These are phyloP conservation scores for Fusarium tjaetaba DNA, from an alignment of 2,329 filamentous ascomycete species.

Conservation along the genomic window DNA sequence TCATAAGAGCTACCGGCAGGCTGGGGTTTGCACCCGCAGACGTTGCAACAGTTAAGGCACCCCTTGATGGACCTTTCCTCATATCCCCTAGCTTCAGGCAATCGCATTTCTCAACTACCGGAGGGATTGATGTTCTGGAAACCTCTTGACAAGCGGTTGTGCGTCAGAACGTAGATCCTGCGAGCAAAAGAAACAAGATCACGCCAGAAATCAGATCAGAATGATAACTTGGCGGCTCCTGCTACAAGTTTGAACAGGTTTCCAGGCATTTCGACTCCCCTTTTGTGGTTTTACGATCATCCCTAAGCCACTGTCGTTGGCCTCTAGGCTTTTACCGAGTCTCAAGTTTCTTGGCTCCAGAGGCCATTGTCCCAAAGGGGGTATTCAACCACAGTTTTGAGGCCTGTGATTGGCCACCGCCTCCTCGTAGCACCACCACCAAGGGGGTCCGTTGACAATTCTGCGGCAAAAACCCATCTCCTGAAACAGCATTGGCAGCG, in stretches of 20 bases:
- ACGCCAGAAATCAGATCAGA: slow-evolving; percentile 32
- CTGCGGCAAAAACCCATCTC: slow-evolving; percentile 40
- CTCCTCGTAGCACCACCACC: slow-evolving; percentile 18
- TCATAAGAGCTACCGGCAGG: slow-evolving; percentile 35
- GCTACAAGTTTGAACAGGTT: slow-evolving; percentile 10
- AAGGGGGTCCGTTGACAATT: slow-evolving; percentile 30
- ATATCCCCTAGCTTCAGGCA: slow-evolving; percentile 37
- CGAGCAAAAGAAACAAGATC: slow-evolving; percentile 28
- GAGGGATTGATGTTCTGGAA: background rate
- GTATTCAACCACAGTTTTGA: slow-evolving; percentile 24
- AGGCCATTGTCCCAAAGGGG: slow-evolving; percentile 41
- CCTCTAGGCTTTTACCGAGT: slow-evolving; percentile 12
- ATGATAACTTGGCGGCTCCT: slow-evolving; percentile 22
- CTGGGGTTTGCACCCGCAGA: slow-evolving; percentile 38
- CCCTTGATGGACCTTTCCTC: slow-evolving; percentile 34
- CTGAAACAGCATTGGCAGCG: slow-evolving; percentile 44
- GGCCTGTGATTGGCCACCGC: slow-evolving; percentile 40
- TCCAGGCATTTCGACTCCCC: slow-evolving; percentile 15
- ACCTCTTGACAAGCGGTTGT: background rate
- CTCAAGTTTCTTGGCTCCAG: slow-evolving; percentile 36
- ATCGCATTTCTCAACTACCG: slow-evolving; percentile 29
- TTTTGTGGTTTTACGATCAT: slow-evolving; percentile 33
- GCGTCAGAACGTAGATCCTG: slow-evolving; percentile 20
- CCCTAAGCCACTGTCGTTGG: slow-evolving; percentile 25
- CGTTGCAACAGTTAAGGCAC: slow-evolving; percentile 26